A percentile compares a stretch with the other conserved stretches of the same genome.
Evolutionary conservation across 2,329 filamentous ascomycete genomes (phyloP).

Genomic region (Blumeria graminis): DNA sequence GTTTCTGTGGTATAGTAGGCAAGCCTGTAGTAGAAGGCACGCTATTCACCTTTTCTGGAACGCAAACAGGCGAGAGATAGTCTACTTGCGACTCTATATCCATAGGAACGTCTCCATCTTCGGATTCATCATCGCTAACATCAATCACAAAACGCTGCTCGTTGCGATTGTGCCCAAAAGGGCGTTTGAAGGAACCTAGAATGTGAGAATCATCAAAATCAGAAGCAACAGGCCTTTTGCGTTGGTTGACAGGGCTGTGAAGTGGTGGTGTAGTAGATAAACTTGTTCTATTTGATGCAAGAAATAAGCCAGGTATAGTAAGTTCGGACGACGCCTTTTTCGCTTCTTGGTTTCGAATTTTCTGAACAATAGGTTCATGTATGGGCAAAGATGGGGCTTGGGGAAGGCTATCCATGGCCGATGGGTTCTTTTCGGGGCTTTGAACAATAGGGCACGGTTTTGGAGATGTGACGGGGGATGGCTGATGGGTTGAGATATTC

Average conservation of each 20-base stretch:
- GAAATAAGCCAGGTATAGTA: conserved; percentile 12
- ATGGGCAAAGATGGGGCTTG: not conserved
- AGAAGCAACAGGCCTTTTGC: conserved; percentile 40
- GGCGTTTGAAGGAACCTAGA: conserved; percentile 23
- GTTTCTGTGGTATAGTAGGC: conserved; percentile 4
- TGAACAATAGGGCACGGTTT: not conserved
- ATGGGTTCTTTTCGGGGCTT: not conserved
- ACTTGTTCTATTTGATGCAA: conserved; percentile 7
- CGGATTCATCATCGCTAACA: conserved; percentile 51
- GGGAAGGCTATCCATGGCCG: not conserved
- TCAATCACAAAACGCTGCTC: conserved; percentile 54
- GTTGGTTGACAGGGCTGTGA: conserved; percentile 5
- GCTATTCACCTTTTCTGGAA: too few relatives aligned
- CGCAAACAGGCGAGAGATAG: conserved; percentile 7
- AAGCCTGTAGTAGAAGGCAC: too few relatives aligned
- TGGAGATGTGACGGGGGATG: not conserved
- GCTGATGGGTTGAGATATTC: not conserved
- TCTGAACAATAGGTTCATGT: not conserved
- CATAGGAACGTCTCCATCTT: conserved; percentile 37
- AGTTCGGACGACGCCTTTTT: not conserved
- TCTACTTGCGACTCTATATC: conserved; percentile 32
- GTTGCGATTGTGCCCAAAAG: conserved; percentile 32
- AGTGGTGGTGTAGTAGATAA: conserved; percentile 2
- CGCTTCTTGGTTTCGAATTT: not conserved
- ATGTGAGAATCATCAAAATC: conserved; percentile 36